Conservation (phyloP, 176 grass and related monocot genomes). For the Carex pumila region DNA sequence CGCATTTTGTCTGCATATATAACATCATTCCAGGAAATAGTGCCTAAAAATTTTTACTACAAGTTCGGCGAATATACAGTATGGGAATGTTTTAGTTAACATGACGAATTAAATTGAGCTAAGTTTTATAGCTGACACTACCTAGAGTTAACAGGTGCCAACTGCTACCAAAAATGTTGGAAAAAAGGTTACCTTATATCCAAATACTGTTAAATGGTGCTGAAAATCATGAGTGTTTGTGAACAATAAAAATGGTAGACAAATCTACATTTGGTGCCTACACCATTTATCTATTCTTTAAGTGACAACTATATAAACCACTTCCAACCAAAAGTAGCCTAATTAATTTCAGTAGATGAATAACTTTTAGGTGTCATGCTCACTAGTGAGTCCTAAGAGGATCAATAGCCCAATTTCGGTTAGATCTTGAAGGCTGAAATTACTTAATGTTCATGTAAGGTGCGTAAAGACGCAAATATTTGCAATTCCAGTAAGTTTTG, state of each 20-base stretch:
- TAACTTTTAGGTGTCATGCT: neutral
- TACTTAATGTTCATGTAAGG: neutral
- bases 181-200: neutral
- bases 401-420: neutral
- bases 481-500: neutral
- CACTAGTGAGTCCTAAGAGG: neutral
- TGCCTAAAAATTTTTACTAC: neutral
- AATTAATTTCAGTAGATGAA: neutral
- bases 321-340: neutral
- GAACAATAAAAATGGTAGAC: neutral
- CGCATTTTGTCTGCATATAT: slow-evolving; percentile 58
- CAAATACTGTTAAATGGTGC: neutral
- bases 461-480: neutral
- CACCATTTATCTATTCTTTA: neutral
- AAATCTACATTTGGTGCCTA: neutral
- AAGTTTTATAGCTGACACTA: neutral
- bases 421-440: neutral
- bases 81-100: neutral
- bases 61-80: neutral
- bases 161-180: neutral
- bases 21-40: neutral
- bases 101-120: neutral
- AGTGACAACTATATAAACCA: neutral
- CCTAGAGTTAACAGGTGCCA: neutral
- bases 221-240: neutral